phyloP scores from a whole-genome alignment of 1,139 yeast genomes.

The Kodamaea alishanica region DNA sequence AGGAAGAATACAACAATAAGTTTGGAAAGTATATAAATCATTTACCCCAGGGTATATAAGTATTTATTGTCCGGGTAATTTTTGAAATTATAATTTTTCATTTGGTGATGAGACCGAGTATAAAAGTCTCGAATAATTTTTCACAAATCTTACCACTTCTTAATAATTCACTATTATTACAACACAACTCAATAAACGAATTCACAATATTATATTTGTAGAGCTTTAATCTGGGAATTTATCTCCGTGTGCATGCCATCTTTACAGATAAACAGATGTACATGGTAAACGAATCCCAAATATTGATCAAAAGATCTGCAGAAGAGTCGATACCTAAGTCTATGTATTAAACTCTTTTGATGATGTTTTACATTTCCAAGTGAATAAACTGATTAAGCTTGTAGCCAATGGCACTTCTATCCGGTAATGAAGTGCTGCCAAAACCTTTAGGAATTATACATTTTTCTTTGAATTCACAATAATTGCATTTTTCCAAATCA shows the following conservation, averaged over 20 bases:
- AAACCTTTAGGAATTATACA: slow-evolving; percentile 32
- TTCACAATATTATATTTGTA: slow-evolving; percentile 1
- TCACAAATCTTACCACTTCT: slow-evolving; percentile 1
- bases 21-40: slow-evolving; percentile 1
- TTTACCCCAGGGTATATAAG: not conserved
- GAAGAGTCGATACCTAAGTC: slow-evolving; percentile 30
- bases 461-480: slow-evolving; percentile 46
- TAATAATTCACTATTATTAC: not conserved
- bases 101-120: not conserved
- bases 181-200: slow-evolving; percentile 2
- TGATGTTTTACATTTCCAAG: slow-evolving; percentile 31
- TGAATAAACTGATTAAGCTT: slow-evolving; percentile 12
- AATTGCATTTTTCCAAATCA: slow-evolving; percentile 42
- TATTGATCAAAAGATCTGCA: slow-evolving; percentile 35
- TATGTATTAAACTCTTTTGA: slow-evolving; percentile 37
- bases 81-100: not conserved
- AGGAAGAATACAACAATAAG: slow-evolving; percentile 38
- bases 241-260: slow-evolving; percentile 44
- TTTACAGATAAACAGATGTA: slow-evolving; percentile 36
- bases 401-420: slow-evolving; percentile 9
- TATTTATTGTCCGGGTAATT: slow-evolving; percentile 10
- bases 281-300: slow-evolving; percentile 50
- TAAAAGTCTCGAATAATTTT: not conserved
- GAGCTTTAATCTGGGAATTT: slow-evolving; percentile 28
- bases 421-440: slow-evolving; percentile 1